phyloP scores from a whole-genome alignment of 2,329 filamentous ascomycete species.

The Moelleriella libera region DNA sequence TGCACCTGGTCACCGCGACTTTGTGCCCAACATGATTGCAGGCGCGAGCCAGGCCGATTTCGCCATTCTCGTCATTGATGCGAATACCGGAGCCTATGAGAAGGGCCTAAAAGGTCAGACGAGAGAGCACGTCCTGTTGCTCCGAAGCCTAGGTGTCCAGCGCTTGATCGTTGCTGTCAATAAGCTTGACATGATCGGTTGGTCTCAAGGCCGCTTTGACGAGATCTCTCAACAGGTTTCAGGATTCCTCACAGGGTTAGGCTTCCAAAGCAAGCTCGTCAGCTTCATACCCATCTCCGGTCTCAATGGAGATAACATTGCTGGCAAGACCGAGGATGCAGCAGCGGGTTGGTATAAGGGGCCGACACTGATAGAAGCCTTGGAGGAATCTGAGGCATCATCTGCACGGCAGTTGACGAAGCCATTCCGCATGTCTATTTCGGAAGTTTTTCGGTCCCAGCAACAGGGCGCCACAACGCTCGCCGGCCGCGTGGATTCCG shows the following conservation, averaged over 20 bases:
- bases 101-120: slow-evolving; percentile 89
- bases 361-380: slow-evolving; percentile 63
- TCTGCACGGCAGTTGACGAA: slow-evolving; percentile 53
- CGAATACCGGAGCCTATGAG: slow-evolving; percentile 81
- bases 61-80: slow-evolving; percentile 86
- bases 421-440: slow-evolving; percentile 74
- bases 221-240: slow-evolving; percentile 75
- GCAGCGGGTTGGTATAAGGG: slow-evolving; percentile 68
- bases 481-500: slow-evolving; percentile 73
- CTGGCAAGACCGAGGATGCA: slow-evolving; percentile 37
- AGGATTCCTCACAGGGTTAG: slow-evolving; percentile 68
- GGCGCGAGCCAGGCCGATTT: slow-evolving; percentile 93
- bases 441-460: slow-evolving; percentile 71
- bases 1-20: slow-evolving; percentile 87
- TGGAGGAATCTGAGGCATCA: slow-evolving; percentile 70
- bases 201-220: slow-evolving; percentile 71
- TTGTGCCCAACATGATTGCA: slow-evolving; percentile 98
- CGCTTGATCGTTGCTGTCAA: slow-evolving; percentile 84
- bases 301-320: slow-evolving; percentile 77
- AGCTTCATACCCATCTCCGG: slow-evolving; percentile 85
- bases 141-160: slow-evolving; percentile 82
- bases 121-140: slow-evolving; percentile 78
- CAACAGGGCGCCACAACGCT: slow-evolving; percentile 74
- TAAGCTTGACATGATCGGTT: slow-evolving; percentile 78
- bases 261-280: slow-evolving; percentile 70